Percentiles rank a stretch among this genome's conserved stretches.
These are phyloP conservation scores for Capsicum chinense DNA, from an alignment of 257 asterid species.

Conservation along the genomic window DNA sequence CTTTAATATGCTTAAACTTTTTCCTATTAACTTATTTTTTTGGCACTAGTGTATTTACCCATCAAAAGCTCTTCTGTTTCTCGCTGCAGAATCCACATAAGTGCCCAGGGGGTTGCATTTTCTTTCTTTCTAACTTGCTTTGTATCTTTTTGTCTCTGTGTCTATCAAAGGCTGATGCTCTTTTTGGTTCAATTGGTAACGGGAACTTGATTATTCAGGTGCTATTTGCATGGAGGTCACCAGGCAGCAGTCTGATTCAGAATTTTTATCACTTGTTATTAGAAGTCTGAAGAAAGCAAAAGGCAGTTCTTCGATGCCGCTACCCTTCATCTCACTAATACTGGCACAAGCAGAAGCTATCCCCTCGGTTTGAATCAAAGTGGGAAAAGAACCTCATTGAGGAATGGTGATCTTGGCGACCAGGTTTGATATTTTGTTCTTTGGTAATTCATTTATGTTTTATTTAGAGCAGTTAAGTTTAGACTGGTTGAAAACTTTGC, in stretches of 20 bases:
- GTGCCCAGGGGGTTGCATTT: constrained; percentile 6
- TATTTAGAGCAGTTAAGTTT: constrained; percentile 11
- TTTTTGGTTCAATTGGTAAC: background rate
- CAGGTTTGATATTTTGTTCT: constrained; percentile 56
- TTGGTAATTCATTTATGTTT: constrained; percentile 2
- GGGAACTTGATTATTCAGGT: constrained; percentile 48
- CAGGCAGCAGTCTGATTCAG: constrained; percentile 69
- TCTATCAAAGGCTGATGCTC: background rate
- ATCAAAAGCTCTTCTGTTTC: background rate
- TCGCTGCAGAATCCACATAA: constrained; percentile 23
- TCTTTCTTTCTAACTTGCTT: background rate
- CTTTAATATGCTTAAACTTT: background rate
- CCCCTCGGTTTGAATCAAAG: constrained; percentile 66
- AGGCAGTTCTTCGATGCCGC: constrained; percentile 44
- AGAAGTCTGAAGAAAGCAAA: constrained; percentile 81
- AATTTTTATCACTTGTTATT: constrained; percentile 63
- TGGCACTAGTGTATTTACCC: background rate
- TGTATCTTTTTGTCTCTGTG: background rate
- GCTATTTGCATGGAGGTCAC: constrained; percentile 91
- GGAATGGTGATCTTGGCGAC: constrained; percentile 88
- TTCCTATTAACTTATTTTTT: background rate
- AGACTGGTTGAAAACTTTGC: constrained; percentile 12
- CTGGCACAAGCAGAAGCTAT: constrained; percentile 95
- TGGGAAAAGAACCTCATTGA: constrained; percentile 72
- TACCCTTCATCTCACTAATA: constrained; percentile 72